phyloP scores from a whole-genome alignment of 169 alveolate genomes.

The Plasmodium adleri region DNA sequence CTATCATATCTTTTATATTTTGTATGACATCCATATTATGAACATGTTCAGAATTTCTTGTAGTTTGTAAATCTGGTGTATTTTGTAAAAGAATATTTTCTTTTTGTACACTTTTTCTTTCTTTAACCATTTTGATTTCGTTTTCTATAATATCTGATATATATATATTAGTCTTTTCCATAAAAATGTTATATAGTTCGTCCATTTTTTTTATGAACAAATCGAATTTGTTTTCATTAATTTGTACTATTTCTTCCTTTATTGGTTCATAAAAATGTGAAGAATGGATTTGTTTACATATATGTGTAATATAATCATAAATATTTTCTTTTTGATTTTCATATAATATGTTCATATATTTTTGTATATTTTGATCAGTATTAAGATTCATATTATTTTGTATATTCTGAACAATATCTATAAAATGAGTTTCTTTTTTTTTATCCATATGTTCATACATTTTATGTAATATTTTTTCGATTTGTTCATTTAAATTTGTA shows the following conservation, averaged over 20 bases:
- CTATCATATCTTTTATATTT: too few species aligned
- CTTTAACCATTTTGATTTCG: conserved; percentile 13
- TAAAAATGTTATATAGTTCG: neutral
- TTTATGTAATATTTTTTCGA: neutral
- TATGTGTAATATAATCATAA: neutral
- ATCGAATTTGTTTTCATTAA: neutral
- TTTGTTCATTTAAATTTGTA: neutral
- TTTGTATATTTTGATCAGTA: neutral
- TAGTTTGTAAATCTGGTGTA: too few species aligned
- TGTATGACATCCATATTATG: too few species aligned
- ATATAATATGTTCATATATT: neutral
- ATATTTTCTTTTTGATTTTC: neutral
- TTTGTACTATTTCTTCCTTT: neutral
- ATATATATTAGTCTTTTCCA: conserved; percentile 4
- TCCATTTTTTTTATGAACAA: neutral
- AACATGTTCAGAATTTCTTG: too few species aligned
- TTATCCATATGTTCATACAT: neutral
- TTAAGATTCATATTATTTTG: neutral
- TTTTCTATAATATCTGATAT: neutral
- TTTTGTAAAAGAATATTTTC: too few species aligned
- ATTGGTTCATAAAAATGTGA: neutral
- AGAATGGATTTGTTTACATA: neutral
- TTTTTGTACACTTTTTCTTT: neutral
- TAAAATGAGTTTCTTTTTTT: too few species aligned
- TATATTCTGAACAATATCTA: neutral